phyloP scores from a whole-genome alignment of 2,329 filamentous ascomycete species.

The Clonostachys chloroleuca region DNA sequence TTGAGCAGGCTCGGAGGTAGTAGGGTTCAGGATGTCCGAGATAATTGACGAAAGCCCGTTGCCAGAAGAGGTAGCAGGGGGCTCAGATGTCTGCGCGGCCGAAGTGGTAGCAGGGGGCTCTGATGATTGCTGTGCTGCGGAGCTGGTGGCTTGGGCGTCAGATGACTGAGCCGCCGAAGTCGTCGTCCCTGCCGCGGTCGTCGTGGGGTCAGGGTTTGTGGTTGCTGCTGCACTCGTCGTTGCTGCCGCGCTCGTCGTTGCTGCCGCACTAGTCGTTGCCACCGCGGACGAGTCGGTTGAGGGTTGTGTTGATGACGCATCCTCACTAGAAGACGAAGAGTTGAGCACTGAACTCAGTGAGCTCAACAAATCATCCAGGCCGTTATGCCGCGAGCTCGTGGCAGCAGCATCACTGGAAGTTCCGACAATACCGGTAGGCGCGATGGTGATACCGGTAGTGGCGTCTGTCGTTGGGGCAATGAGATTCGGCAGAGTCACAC shows the following conservation, averaged over 20 bases:
- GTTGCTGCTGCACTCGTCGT: not conserved
- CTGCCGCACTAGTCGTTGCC: not conserved
- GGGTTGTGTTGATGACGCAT: not conserved
- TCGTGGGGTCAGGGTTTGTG: constrained; percentile 4
- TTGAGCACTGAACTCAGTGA: not conserved
- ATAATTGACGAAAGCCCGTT: constrained; percentile 3
- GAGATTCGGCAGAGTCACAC: constrained; percentile 10
- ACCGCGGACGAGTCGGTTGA: not conserved
- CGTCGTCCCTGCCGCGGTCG: not conserved
- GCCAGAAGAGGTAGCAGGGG: not conserved
- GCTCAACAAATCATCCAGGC: not conserved
- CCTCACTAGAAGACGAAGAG: not conserved
- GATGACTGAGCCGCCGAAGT: not conserved
- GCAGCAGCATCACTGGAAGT: not conserved
- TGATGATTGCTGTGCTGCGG: not conserved
- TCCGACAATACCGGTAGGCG: not conserved
- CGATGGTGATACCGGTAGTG: constrained; percentile 15
- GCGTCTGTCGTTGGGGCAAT: constrained; percentile 3
- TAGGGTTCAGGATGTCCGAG: constrained; percentile 3
- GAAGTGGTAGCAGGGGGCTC: not conserved
- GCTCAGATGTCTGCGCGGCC: not conserved
- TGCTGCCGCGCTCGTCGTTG: not conserved
- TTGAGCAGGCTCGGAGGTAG: constrained; percentile 1
- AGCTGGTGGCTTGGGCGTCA: not conserved
- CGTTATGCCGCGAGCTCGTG: not conserved